These are phyloP conservation scores for Exophiala sideris DNA, from an alignment of 2,329 filamentous ascomycete genomes.

Conservation along the genomic window DNA sequence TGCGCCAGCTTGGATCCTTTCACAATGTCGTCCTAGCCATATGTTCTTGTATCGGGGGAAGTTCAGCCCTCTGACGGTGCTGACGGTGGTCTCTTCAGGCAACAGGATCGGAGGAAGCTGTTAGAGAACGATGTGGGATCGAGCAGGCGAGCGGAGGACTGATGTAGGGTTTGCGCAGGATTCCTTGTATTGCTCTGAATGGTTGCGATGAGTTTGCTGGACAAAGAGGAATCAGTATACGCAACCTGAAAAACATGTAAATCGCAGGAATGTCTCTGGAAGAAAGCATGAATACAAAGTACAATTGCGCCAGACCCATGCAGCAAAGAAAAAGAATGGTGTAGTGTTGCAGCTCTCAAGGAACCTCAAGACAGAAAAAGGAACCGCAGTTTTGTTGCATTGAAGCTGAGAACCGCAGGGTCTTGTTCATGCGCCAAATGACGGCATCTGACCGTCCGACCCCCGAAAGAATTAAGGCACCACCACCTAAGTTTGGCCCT, in stretches of 20 bases:
- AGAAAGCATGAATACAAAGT: background rate
- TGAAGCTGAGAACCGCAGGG: too few species aligned
- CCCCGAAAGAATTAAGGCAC: too few species aligned
- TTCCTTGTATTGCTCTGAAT: background rate
- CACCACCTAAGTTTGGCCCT: too few species aligned
- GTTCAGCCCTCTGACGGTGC: background rate
- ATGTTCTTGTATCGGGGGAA: background rate
- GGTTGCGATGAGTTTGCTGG: background rate
- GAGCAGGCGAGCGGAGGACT: background rate
- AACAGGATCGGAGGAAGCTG: background rate
- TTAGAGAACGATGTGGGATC: background rate
- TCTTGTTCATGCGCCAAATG: too few species aligned
- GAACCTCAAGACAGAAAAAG: too few species aligned
- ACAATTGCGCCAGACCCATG: background rate
- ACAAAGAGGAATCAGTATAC: background rate
- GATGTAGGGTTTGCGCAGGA: background rate
- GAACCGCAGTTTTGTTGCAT: too few species aligned
- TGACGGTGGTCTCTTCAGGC: background rate
- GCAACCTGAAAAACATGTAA: background rate
- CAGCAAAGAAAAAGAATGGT: background rate
- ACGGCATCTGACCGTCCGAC: too few species aligned
- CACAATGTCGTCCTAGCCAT: constrained; percentile 6
- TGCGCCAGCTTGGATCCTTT: constrained; percentile 24
- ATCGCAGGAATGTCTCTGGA: background rate
- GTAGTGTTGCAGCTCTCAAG: too few species aligned